Percentiles rank a stretch among this genome's conserved stretches.
phyloP scores from a whole-genome alignment of 2,329 filamentous ascomycete genomes.

The Colletotrichum siamense region DNA sequence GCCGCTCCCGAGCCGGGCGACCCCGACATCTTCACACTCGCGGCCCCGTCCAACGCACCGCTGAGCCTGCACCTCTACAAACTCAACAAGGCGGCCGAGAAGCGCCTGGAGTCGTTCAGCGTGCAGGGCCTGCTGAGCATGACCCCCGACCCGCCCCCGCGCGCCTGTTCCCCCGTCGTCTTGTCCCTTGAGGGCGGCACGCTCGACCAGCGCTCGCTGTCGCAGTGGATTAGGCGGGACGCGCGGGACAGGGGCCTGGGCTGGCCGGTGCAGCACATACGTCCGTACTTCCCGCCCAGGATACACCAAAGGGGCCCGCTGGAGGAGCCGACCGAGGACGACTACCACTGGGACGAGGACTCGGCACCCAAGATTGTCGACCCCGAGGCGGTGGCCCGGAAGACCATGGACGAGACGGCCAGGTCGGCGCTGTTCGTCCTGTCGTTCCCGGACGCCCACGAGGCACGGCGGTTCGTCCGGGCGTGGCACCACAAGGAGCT shows the following conservation, averaged over 20 bases:
- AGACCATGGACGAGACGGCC: background rate
- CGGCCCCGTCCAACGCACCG: slow-evolving; percentile 42
- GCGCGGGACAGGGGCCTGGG: slow-evolving; percentile 38
- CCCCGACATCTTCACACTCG: slow-evolving; percentile 53
- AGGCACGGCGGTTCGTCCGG: slow-evolving; percentile 46
- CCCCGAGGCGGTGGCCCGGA: background rate
- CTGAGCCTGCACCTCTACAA: slow-evolving; percentile 22
- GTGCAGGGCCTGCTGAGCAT: slow-evolving; percentile 17
- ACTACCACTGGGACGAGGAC: background rate
- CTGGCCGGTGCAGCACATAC: slow-evolving; percentile 25
- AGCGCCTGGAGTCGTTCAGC: slow-evolving; percentile 14
- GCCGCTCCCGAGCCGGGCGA: slow-evolving; percentile 48
- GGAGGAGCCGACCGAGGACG: background rate
- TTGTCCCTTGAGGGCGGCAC: slow-evolving; percentile 39
- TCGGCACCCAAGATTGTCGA: background rate
- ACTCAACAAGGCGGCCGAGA: slow-evolving; percentile 32
- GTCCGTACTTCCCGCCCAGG: slow-evolving; percentile 20
- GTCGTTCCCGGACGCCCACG: slow-evolving; percentile 30
- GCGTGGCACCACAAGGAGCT: slow-evolving; percentile 43
- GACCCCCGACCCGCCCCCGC: slow-evolving; percentile 17
- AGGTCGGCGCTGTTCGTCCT: slow-evolving; percentile 35
- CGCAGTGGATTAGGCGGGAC: slow-evolving; percentile 45
- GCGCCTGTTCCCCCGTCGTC: slow-evolving; percentile 36
- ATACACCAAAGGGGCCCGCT: background rate
- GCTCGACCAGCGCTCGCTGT: slow-evolving; percentile 32